These are phyloP conservation scores for Carex pumila DNA, from an alignment of 176 grass and related monocot species.

Conservation along the genomic window DNA sequence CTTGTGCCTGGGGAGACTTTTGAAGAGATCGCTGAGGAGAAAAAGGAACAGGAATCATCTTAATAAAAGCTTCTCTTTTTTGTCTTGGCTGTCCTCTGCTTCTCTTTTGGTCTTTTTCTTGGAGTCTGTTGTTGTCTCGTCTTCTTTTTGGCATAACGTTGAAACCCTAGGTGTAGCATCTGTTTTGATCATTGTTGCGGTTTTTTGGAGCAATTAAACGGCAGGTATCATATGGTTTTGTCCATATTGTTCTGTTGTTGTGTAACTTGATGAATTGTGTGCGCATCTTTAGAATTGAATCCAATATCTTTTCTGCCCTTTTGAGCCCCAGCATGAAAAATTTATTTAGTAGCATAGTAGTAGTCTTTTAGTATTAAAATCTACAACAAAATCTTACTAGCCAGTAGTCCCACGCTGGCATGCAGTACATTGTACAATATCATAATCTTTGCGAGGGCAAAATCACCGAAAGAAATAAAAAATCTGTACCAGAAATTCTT, in stretches of 20 bases:
- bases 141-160: background rate
- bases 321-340: background rate
- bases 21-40: conserved; percentile 62
- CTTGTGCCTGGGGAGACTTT: conserved; percentile 84
- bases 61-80: background rate
- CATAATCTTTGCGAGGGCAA: background rate
- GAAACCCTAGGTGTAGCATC: conserved; percentile 14
- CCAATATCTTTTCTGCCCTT: background rate
- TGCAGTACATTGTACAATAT: background rate
- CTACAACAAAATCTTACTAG: background rate
- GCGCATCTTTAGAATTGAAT: background rate
- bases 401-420: background rate
- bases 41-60: conserved; percentile 31
- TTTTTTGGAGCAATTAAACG: conserved; percentile 3
- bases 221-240: background rate
- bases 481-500: too few relatives aligned
- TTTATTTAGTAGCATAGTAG: background rate
- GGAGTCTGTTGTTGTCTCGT: background rate
- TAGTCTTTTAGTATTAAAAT: background rate
- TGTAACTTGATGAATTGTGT: background rate
- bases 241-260: background rate
- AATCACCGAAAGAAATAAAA: background rate
- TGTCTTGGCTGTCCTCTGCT: background rate
- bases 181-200: conserved; percentile 2
- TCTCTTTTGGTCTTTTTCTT: background rate